phyloP scores from a whole-genome alignment of 2,329 filamentous ascomycete species.

The Sporothrix brasiliensis region DNA sequence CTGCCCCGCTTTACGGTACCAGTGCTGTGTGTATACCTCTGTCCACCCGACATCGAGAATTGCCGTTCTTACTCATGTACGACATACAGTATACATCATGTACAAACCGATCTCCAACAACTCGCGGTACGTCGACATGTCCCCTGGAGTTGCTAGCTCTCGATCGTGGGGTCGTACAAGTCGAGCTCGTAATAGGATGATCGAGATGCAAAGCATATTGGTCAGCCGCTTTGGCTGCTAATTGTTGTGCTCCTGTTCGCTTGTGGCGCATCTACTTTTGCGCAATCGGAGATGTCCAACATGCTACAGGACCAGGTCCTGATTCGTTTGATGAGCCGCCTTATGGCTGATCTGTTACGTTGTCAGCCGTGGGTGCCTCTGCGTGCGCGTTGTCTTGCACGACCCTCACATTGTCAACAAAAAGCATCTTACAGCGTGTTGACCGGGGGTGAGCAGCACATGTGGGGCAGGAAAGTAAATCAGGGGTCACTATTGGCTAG shows the following conservation, averaged over 20 bases:
- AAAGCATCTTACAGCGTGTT: slow-evolving; percentile 12
- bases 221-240: background rate
- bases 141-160: background rate
- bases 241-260: background rate
- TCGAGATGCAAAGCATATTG: background rate
- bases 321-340: slow-evolving; percentile 13
- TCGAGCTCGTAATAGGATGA: background rate
- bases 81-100: too few species aligned
- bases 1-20: background rate
- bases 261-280: background rate
- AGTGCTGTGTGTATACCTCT: background rate
- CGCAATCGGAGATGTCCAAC: background rate
- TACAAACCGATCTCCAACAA: background rate
- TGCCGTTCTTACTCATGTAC: background rate
- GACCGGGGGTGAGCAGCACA: background rate
- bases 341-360: background rate
- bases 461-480: background rate
- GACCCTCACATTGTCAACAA: slow-evolving; percentile 1
- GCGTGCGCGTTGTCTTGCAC: slow-evolving; percentile 17
- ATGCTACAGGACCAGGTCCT: slow-evolving; percentile 9
- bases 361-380: background rate
- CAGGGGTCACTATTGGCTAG: slow-evolving; percentile 8
- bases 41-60: background rate
- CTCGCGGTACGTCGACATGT: background rate
- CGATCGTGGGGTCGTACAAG: background rate